A percentile compares a stretch with the other conserved stretches of the same genome.
These are phyloP conservation scores for Leishmania mexicana DNA, from an alignment of 208 protist species.

Conservation along the genomic window DNA sequence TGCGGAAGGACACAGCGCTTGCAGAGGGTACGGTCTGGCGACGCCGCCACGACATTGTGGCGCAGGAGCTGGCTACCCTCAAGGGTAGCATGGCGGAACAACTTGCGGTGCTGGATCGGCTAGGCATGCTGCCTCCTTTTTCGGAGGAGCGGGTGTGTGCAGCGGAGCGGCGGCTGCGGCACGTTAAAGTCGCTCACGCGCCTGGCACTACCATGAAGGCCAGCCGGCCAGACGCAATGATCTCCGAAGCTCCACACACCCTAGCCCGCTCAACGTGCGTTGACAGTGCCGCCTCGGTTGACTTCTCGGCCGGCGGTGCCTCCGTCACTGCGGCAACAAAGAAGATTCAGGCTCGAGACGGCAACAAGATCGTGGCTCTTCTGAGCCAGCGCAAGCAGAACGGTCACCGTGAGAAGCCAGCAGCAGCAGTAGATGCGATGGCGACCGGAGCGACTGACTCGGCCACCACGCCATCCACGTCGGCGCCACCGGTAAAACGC, in stretches of 20 bases:
- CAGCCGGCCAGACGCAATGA: background rate
- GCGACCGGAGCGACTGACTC: background rate
- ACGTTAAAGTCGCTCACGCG: conserved; percentile 12
- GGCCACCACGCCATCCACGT: background rate
- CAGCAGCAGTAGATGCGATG: background rate
- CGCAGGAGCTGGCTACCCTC: conserved; percentile 39
- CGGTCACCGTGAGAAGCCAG: background rate
- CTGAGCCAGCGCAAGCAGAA: conserved; percentile 7
- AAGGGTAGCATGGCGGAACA: conserved; percentile 65
- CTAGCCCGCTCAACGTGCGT: background rate
- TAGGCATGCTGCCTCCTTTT: conserved; percentile 60
- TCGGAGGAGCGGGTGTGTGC: conserved; percentile 25
- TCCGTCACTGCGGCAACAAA: background rate
- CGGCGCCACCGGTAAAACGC: background rate
- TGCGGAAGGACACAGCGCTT: background rate
- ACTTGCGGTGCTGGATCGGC: conserved; percentile 61
- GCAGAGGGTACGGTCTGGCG: conserved; percentile 13
- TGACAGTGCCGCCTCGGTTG: background rate
- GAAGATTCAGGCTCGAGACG: background rate
- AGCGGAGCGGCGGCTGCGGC: conserved; percentile 23
- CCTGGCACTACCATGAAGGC: background rate
- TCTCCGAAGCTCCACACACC: background rate
- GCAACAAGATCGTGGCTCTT: background rate
- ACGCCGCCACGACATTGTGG: conserved; percentile 35
- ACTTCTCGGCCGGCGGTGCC: background rate